Percentiles rank a stretch among this genome's conserved stretches.
phyloP scores from a whole-genome alignment of 1,284 basidiomycete species.

The Moniliophthora roreri region DNA sequence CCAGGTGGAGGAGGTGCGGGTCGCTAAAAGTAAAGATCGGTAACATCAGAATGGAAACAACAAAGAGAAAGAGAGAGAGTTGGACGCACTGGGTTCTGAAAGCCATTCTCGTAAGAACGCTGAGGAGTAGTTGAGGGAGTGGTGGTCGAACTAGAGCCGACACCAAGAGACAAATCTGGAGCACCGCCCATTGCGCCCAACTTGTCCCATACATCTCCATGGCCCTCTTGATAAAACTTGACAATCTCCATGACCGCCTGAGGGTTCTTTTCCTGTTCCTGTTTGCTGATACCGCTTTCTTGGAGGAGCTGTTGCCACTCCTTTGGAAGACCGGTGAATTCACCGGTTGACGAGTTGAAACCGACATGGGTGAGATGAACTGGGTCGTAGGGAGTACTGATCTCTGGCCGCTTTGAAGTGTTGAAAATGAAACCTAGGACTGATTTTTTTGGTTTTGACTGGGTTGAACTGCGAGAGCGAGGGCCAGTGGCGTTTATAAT shows the following conservation, averaged over 20 bases:
- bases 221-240: slow-evolving; percentile 93
- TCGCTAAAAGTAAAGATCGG: slow-evolving; percentile 27
- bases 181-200: slow-evolving; percentile 56
- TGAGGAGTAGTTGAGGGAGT: slow-evolving; percentile 25
- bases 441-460: slow-evolving; percentile 71
- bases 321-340: slow-evolving; percentile 96
- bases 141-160: slow-evolving; percentile 14
- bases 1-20: slow-evolving; percentile 52
- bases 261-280: slow-evolving; percentile 97
- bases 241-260: slow-evolving; percentile 99
- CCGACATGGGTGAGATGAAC: slow-evolving; percentile 99
- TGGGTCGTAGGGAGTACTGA: slow-evolving; percentile 98
- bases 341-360: slow-evolving; percentile 98
- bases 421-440: slow-evolving; percentile 80
- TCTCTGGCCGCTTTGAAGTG: slow-evolving; percentile 83
- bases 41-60: slow-evolving; percentile 30
- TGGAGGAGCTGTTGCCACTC: slow-evolving; percentile 99
- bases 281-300: slow-evolving; percentile 93
- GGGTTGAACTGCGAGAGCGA: slow-evolving; percentile 63
- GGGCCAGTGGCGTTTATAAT: slow-evolving; percentile 28
- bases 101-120: slow-evolving; percentile 41
- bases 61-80: slow-evolving; percentile 1
- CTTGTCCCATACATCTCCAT: slow-evolving; percentile 81
- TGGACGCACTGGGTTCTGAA: slow-evolving; percentile 51
- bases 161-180: slow-evolving; percentile 14